Evolutionary conservation across 305 asterid genomes (phyloP), one percentile per base, ranked within the genome.

Genomic region (Fraxinus nigra): DNA sequence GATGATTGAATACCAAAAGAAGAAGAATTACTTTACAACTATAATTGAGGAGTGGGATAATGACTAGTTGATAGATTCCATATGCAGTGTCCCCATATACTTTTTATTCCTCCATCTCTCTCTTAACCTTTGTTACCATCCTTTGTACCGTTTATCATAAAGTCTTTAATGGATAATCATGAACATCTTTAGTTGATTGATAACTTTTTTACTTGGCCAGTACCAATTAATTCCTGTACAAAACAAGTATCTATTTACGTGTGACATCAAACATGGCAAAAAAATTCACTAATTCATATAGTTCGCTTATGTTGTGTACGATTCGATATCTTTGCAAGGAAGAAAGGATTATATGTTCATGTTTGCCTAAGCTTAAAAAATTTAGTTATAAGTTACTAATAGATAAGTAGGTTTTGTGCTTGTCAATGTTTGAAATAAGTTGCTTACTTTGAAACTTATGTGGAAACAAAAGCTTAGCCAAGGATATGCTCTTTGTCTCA

Each of bases 1-100:
- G 88, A 90, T 87, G 88, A 90, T 87, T 87, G 89, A 79, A 73
- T 84, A 85, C 82, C 84, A 86, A 85, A 85, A 88, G 85, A 83
- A 81, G 88, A 87, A 87, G 84, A 76, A 51, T 48, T 83, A 79
- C 85, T 87, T 90, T 86, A 81, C 79, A 82, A 72, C 87, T 82
- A 88, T 89, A 85, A 87, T 80, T 88, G 84, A 51, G 78, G 81
- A 54, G 83, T 63, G 83, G 88, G 86, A 83, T 83, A 80, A 86
- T 85, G 84, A 85, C 79, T 69, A 86, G 77, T 82, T 85, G 86
- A 85, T 82, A 82, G 86, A 87, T 77, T 86, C 88, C 93, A 92
- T 90, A 84, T 87, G 90, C 82, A 72, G 78, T 85, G 92, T 85
- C 89, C 85, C 79, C 87, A 85, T 87, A 86, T 91, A 75, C 85